Base-by-base conservation (phyloP, 345 rosid genomes). In the Excoecaria agallocha region DNA sequence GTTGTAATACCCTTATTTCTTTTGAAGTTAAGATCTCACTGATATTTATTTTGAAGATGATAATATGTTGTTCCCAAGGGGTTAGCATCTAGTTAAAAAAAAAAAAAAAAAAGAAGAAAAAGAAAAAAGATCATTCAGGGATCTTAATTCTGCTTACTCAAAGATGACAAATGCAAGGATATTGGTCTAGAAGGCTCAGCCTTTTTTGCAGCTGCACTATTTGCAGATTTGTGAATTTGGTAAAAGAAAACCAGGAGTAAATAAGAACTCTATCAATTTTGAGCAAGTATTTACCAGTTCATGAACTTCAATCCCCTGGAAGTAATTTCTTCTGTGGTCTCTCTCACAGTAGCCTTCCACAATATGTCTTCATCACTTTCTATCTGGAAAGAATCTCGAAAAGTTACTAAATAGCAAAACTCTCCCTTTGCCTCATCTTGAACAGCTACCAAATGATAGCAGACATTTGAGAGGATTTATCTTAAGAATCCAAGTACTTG, bases 281-380 rank as follows among this genome's bases (percentile, higher is more conserved):
- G 30, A 41, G 45, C 59, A 30, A 30, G 30, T 30, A 30, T 30
- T 0, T 73, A 92, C 98, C 98, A 92, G 83, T 87, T 89, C 68
- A 92, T 63, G 85, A 94, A 94, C 80, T 86, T 85, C 82, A 80
- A 63, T 58, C 98, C 98, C 81, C 98, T 85, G 46, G 87, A 89
- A 66, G 88, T 84, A 57, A 91, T 85, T 84, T 92, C 98, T 80
- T 87, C 87, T 8, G 72, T 82, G 52, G 97, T 89, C 89, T 94
- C 98, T 83, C 98, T 87, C 83, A 88, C 84, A 58, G 91, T 82
- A 3, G 95, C 87, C 85, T 90, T 86, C 97, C 98, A 94, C 78
- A 84, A 68, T 24, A 78, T 74, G 73, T 94, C 98, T 61, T 91
- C 98, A 3, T 92, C 87, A 45, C 81, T 86, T 85, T 92, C 93